Evolutionary conservation across 306 rosid species (phyloP).

Genomic region (Vicia sativa): DNA sequence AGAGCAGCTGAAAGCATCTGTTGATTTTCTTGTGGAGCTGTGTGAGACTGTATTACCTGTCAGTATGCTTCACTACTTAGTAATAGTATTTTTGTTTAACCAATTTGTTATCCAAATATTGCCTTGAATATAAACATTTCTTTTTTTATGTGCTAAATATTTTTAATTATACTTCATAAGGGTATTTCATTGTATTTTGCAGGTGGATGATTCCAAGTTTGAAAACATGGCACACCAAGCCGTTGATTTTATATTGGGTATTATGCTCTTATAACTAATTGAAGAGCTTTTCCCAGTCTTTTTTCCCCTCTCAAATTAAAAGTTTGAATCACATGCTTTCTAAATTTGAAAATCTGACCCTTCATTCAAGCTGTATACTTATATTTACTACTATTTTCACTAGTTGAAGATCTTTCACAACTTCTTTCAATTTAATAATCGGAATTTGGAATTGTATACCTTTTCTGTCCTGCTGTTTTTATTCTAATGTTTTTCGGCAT

Average conservation of each 20-base stretch:
- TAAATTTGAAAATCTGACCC: constrained; percentile 57
- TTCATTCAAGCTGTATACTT: constrained; percentile 69
- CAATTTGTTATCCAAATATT: constrained; percentile 3
- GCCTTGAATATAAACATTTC: background rate
- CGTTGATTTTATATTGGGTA: constrained; percentile 86
- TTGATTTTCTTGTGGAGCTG: constrained; percentile 87
- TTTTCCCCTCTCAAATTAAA: background rate
- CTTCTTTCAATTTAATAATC: too few relatives aligned
- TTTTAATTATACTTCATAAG: constrained; percentile 10
- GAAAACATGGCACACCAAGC: constrained; percentile 85
- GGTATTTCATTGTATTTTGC: constrained; percentile 32
- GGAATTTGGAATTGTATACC: too few relatives aligned
- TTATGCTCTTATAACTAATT: constrained; percentile 1
- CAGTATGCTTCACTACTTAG: constrained; percentile 32
- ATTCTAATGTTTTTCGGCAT: background rate
- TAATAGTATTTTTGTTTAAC: background rate
- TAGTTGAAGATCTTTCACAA: background rate
- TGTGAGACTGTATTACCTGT: constrained; percentile 69
- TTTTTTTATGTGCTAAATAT: background rate
- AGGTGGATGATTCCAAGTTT: constrained; percentile 70
- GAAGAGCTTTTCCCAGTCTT: constrained; percentile 6
- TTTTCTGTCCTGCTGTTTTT: too few relatives aligned
- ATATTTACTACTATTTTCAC: constrained; percentile 40
- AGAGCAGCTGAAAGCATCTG: constrained; percentile 77
- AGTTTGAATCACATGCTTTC: background rate